phyloP scores from a whole-genome alignment of 1,284 basidiomycete genomes.

The Cutaneotrichosporon mucoides region DNA sequence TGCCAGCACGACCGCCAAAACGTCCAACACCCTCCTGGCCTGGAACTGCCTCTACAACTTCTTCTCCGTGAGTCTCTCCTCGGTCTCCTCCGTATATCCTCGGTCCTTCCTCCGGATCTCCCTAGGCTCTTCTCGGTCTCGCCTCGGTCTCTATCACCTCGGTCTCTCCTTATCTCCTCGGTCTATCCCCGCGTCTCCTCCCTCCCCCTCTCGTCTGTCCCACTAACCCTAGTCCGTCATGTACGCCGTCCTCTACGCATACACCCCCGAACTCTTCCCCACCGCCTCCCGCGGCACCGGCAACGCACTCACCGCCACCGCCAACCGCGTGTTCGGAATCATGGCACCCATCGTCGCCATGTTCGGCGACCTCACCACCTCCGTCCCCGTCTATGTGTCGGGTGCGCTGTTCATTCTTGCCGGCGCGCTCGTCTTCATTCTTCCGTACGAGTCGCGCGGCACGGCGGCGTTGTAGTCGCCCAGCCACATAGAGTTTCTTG shows the following conservation, averaged over 20 bases:
- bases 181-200: too few relatives aligned
- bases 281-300: constrained; percentile 63
- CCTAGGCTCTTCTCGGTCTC: too few relatives aligned
- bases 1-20: constrained; percentile 60
- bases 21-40: constrained; percentile 54
- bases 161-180: too few relatives aligned
- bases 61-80: constrained; percentile 32
- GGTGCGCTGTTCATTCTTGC: constrained; percentile 62
- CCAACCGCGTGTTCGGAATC: constrained; percentile 58
- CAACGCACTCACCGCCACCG: constrained; percentile 58
- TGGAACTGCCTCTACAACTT: constrained; percentile 58
- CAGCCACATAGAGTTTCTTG: too few relatives aligned
- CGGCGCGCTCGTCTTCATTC: constrained; percentile 59
- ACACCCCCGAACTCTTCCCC: constrained; percentile 64
- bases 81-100: too few relatives aligned
- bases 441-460: constrained; percentile 69
- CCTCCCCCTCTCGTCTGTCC: too few relatives aligned
- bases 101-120: too few relatives aligned
- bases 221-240: constrained; percentile 22
- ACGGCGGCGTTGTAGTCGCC: constrained; percentile 49
- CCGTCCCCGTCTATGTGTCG: constrained; percentile 67
- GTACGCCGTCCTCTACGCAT: constrained; percentile 45
- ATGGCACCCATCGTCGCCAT: constrained; percentile 38
- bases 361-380: constrained; percentile 45
- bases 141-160: too few relatives aligned